phyloP scores from a whole-genome alignment of 257 asterid species.

The Capsicum pubescens region DNA sequence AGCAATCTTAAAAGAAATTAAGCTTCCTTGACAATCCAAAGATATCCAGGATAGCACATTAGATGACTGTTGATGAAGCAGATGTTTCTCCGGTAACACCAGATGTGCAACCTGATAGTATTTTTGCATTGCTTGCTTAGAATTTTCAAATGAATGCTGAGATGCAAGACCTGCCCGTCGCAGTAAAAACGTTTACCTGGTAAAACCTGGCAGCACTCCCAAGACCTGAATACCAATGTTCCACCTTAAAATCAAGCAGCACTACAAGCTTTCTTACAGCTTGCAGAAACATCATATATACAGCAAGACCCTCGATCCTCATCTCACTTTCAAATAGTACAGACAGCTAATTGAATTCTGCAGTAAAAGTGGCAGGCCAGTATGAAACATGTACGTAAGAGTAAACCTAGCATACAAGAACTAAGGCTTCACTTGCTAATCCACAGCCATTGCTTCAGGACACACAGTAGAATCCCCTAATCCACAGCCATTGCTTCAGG shows the following conservation, averaged over 20 bases:
- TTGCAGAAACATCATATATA: conserved; percentile 10
- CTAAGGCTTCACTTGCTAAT: conserved; percentile 43
- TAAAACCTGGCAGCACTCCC: neutral
- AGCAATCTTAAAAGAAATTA: neutral
- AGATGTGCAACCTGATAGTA: neutral
- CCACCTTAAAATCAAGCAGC: neutral
- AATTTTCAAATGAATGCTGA: neutral
- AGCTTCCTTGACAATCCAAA: neutral
- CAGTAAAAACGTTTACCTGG: neutral
- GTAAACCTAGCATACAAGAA: neutral
- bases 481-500: conserved; percentile 76
- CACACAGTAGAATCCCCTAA: conserved; percentile 59
- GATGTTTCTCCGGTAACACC: neutral
- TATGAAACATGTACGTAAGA: neutral
- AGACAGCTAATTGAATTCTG: neutral
- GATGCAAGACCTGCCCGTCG: neutral
- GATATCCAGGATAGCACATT: neutral
- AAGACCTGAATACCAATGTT: neutral
- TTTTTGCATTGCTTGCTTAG: neutral
- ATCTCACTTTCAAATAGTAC: neutral
- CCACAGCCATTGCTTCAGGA: conserved; percentile 82
- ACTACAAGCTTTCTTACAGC: neutral
- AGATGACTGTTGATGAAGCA: neutral
- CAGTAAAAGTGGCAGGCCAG: neutral
- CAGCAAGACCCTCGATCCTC: neutral